Base-by-base conservation (phyloP, 2,329 filamentous ascomycete genomes). In the Dothideomycetidae sp. region DNA sequence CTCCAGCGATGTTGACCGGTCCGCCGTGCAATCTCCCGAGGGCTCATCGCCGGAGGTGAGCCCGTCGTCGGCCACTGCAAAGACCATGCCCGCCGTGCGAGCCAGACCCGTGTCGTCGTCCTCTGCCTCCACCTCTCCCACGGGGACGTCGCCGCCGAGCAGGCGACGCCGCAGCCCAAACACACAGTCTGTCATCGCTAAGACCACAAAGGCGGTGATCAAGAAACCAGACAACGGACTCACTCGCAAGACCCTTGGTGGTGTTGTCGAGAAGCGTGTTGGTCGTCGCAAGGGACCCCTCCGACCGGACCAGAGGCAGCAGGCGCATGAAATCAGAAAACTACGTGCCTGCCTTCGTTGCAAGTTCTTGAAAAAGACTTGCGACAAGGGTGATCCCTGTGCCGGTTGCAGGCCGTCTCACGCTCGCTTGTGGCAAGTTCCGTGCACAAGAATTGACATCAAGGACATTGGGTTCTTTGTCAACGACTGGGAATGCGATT, bases 291-390 rank as follows among this genome's bases (percentile, higher is more conserved):
- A 82, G 58, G 88, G 88, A 23, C 88, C 88, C 42, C 73, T 96
- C 48, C 71, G 85, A 52, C 85, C 86, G 9, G 88, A 96, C 59
- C 88, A 94, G 66, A 75, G 88, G 49, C 92, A 93, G 63, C 88
- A 94, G 61, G 88, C 88, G 16, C 90, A 86, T 53, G 88, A 96
- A 62, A 96, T 96, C 56, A 77, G 88, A 58, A 96, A 96, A 62
- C 68, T 94, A 50, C 74, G 88, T 54, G 88, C 88, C 33, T 96
- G 88, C 59, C 67, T 96, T 50, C 78, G 88, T 47, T 96, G 88
- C 73, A 94, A 94, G 65, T 96, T 94, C 67, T 70, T 96, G 58
- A 96, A 96, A 73, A 96, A 96, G 73, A 94, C 88, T 33, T 96
- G 88, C 56, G 88, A 96, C 61, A 94, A 92, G 67, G 88, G 88